phyloP scores from a whole-genome alignment of 2,329 filamentous ascomycete genomes.

The Stagonosporopsis tanaceti region DNA sequence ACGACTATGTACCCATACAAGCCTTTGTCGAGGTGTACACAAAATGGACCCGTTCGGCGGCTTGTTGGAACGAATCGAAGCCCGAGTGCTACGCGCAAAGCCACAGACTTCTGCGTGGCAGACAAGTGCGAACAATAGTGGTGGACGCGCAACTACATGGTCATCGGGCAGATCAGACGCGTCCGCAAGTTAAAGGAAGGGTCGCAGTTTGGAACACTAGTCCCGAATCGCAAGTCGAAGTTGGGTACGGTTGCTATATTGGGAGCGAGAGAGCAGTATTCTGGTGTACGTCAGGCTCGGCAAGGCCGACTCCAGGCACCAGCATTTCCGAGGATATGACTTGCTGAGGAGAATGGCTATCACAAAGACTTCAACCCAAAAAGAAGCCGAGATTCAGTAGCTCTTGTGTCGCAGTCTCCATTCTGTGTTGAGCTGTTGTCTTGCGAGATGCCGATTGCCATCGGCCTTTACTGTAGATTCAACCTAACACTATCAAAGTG shows the following conservation, averaged over 20 bases:
- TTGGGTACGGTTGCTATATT: not conserved
- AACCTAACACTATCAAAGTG: conserved; percentile 4
- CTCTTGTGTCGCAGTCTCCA: not conserved
- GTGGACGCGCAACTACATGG: not conserved
- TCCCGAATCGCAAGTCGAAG: not conserved
- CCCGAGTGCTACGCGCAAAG: not conserved
- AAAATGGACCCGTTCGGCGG: not conserved
- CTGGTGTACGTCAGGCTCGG: not conserved
- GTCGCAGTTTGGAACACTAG: not conserved
- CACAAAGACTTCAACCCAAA: not conserved
- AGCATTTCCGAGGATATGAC: not conserved
- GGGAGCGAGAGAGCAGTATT: not conserved
- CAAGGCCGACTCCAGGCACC: not conserved
- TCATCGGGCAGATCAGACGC: not conserved
- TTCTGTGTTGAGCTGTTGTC: not conserved
- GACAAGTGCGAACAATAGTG: not conserved
- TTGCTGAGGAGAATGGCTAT: not conserved
- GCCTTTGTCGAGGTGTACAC: not conserved
- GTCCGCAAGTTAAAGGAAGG: not conserved
- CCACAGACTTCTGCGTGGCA: not conserved
- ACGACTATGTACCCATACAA: not conserved
- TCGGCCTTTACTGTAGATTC: not conserved
- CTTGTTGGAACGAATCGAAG: not conserved
- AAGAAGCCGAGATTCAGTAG: not conserved
- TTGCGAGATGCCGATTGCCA: not conserved